Percentiles rank a stretch among this genome's conserved stretches.
These are phyloP conservation scores for Micromonas pusilla DNA, from an alignment of 139 green algal species.

Conservation along the genomic window DNA sequence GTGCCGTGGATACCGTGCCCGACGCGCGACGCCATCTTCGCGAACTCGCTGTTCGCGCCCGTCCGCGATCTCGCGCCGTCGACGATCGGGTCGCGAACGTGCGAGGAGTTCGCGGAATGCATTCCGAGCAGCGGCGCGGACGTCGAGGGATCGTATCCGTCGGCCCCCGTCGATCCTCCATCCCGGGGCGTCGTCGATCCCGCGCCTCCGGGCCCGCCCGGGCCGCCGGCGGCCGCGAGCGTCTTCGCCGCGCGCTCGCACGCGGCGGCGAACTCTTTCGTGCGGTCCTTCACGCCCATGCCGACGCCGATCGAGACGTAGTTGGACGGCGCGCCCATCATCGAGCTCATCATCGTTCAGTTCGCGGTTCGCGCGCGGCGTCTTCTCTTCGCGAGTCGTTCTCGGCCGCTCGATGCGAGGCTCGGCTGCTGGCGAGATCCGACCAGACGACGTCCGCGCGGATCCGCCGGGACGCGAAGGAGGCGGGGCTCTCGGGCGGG, in stretches of 20 bases:
- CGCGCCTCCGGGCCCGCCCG: background rate
- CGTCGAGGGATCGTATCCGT: too few species aligned
- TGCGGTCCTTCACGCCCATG: background rate
- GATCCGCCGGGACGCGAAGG: too few species aligned
- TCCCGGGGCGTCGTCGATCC: background rate
- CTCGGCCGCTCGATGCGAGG: too few species aligned
- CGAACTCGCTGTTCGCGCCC: slow-evolving; percentile 49
- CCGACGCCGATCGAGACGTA: too few species aligned
- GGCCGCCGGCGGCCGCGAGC: background rate
- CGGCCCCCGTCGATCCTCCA: too few species aligned
- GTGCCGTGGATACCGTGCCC: slow-evolving; percentile 88
- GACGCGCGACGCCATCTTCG: slow-evolving; percentile 69
- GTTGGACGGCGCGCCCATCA: background rate
- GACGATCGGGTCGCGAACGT: background rate
- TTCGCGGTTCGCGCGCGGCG: too few species aligned
- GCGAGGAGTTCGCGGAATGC: background rate
- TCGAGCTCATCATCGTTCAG: background rate
- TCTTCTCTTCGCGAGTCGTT: too few species aligned
- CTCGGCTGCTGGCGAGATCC: too few species aligned
- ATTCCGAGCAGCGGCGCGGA: too few species aligned
- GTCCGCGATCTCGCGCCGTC: background rate
- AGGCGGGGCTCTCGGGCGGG: too few species aligned
- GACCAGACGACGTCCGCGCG: too few species aligned
- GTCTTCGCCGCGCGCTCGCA: background rate
- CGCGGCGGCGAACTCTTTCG: background rate